These are phyloP conservation scores for Taiozyma sp. DNA, from an alignment of 1,139 yeast genomes.

Conservation along the genomic window DNA sequence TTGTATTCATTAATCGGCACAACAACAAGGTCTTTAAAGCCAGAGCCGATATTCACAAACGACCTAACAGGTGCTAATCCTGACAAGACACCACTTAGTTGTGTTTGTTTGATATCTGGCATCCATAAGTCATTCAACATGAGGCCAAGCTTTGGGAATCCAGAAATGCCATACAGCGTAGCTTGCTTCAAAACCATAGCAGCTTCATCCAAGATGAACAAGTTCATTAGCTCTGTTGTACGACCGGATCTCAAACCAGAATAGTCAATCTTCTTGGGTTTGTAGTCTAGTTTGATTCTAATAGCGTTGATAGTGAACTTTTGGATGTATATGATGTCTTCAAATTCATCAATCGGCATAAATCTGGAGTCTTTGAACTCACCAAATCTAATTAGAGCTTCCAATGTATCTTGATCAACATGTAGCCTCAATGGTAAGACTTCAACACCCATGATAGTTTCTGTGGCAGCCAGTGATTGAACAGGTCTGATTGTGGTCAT, in stretches of 20 bases:
- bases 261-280: constrained; percentile 84
- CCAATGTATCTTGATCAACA: constrained; percentile 91
- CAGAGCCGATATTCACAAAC: constrained; percentile 70
- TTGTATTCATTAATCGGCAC: constrained; percentile 71
- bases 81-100: constrained; percentile 70
- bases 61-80: constrained; percentile 84
- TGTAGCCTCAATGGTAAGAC: constrained; percentile 75
- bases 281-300: constrained; percentile 74
- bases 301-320: constrained; percentile 59
- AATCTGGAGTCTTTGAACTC: constrained; percentile 75
- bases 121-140: constrained; percentile 69
- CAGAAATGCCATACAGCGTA: constrained; percentile 69
- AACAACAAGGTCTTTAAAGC: constrained; percentile 66
- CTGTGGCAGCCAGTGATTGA: constrained; percentile 60
- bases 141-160: constrained; percentile 54
- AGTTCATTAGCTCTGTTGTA: constrained; percentile 79
- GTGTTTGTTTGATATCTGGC: constrained; percentile 78
- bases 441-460: constrained; percentile 49
- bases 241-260: constrained; percentile 82
- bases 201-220: constrained; percentile 85
- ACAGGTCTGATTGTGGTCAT: constrained; percentile 64
- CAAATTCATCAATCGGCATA: constrained; percentile 43
- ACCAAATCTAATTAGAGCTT: constrained; percentile 71
- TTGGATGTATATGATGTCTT: constrained; percentile 64
- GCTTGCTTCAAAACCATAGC: constrained; percentile 57